Evolutionary conservation across 1,284 basidiomycete genomes (phyloP).

Genomic region (Ganoderma multipileum): DNA sequence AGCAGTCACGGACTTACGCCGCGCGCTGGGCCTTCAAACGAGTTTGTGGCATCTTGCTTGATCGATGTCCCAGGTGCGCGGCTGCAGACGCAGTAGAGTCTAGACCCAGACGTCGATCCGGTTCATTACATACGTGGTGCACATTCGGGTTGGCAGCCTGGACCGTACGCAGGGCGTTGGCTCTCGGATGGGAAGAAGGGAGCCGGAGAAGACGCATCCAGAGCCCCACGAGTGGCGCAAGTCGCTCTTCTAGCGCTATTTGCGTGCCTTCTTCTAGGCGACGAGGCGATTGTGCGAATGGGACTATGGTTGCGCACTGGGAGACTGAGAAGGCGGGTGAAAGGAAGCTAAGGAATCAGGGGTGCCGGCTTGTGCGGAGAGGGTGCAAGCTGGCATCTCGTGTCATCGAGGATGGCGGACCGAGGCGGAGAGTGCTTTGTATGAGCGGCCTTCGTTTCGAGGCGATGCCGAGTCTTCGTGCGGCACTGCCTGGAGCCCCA

Average conservation of each 20-base stretch:
- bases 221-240: slow-evolving; percentile 15
- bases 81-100: slow-evolving; percentile 13
- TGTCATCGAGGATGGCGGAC: slow-evolving; percentile 9
- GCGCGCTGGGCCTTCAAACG: background rate
- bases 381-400: background rate
- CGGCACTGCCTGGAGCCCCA: slow-evolving; percentile 20
- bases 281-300: slow-evolving; percentile 9
- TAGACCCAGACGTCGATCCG: slow-evolving; percentile 20
- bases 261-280: background rate
- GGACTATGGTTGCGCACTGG: slow-evolving; percentile 2
- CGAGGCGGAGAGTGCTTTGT: slow-evolving; percentile 13
- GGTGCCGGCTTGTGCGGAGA: slow-evolving; percentile 15
- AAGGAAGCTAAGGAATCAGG: slow-evolving; percentile 13
- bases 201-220: slow-evolving; percentile 9
- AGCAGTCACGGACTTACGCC: background rate
- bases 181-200: slow-evolving; percentile 10
- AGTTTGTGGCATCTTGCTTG: background rate
- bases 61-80: background rate
- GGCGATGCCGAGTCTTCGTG: background rate
- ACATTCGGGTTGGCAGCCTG: background rate
- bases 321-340: slow-evolving; percentile 2
- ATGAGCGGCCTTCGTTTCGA: slow-evolving; percentile 20
- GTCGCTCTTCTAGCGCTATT: slow-evolving; percentile 14
- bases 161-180: slow-evolving; percentile 16
- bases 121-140: slow-evolving; percentile 7